Evolutionary conservation across 208 protist species (phyloP).

Genomic region (Strigomonas culicis): DNA sequence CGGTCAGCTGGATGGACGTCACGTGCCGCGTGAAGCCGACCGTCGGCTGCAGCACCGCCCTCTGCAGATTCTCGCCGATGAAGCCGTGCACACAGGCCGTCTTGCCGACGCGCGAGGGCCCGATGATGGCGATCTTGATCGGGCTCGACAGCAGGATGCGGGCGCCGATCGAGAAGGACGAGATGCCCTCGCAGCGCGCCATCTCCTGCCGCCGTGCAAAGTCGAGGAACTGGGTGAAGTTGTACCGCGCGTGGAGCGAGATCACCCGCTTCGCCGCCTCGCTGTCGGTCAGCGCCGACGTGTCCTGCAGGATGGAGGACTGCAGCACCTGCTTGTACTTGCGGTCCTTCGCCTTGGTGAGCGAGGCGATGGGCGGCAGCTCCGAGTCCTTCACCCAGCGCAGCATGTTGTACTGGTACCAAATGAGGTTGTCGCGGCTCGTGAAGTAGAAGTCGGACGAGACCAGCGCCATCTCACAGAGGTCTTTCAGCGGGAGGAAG

Average conservation of each 20-base stretch:
- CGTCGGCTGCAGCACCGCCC: constrained; percentile 37
- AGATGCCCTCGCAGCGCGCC: constrained; percentile 70
- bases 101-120: constrained; percentile 69
- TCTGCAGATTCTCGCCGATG: constrained; percentile 18
- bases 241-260: constrained; percentile 83
- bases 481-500: constrained; percentile 52
- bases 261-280: constrained; percentile 77
- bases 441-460: constrained; percentile 88
- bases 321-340: constrained; percentile 14
- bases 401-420: constrained; percentile 84
- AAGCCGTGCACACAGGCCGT: constrained; percentile 48
- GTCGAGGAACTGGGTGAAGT: constrained; percentile 87
- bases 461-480: constrained; percentile 50
- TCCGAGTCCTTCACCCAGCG: constrained; percentile 44
- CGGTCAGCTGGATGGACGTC: constrained; percentile 34
- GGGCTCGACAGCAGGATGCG: constrained; percentile 68
- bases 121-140: constrained; percentile 72
- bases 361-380: neutral
- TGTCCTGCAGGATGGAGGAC: constrained; percentile 27
- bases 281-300: constrained; percentile 44
- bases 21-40: constrained; percentile 52
- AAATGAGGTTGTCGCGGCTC: constrained; percentile 80
- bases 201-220: constrained; percentile 74
- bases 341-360: neutral
- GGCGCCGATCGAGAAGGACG: constrained; percentile 62